Base-by-base conservation (phyloP, 1,284 basidiomycete species). In the Ustanciosporium gigantosporum region DNA sequence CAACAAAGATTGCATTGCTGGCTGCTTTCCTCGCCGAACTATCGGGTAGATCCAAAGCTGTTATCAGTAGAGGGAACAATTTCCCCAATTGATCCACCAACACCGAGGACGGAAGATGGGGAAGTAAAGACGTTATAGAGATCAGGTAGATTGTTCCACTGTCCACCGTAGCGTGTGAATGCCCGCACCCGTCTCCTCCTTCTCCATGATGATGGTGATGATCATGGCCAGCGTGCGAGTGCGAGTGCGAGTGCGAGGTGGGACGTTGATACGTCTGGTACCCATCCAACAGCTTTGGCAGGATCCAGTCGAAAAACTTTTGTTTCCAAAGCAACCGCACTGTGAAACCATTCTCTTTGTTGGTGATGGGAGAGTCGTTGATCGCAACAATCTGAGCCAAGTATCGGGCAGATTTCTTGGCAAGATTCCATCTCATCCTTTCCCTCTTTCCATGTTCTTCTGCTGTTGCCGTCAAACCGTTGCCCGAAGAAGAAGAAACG, bases 11-110 rank as follows among this genome's bases (percentile, higher is more conserved):
- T 1, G 87, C 88, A 43, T 88, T 85, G 39, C 96, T 88, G 25
- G 92, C 87, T 77, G 88, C 87, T 2, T 83, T 82, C 16, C 90
- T 85, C 48, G 93, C 86, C 19, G 84, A 82, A 4, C 84, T 78
- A 74, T 91, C 87, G 1, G 86, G 84, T 1, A 95, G 80, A 29
- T 88, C 84, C 6, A 98, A 83, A 2, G 90, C 88, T 17, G 89
- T 89, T 36, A 98, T 81, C 1, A 99, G 83, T 15, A 97, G 81
- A 0, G 94, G 92, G 62, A 96, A 85, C 14, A 97, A 83, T 88
- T 94, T 72, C 1, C 24, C 20, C 19, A 70, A 41, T 4, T 41
- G 37, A 14, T 57, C 48, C 11, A 44, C 35, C 9, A 64, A 25
- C 46, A 53, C 43, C 1, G 86, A 82, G 52, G 87, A 87, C 0